Evolutionary conservation across 352 stramenopile genomes (phyloP).

Genomic region (Globisporangium camurandrum): DNA sequence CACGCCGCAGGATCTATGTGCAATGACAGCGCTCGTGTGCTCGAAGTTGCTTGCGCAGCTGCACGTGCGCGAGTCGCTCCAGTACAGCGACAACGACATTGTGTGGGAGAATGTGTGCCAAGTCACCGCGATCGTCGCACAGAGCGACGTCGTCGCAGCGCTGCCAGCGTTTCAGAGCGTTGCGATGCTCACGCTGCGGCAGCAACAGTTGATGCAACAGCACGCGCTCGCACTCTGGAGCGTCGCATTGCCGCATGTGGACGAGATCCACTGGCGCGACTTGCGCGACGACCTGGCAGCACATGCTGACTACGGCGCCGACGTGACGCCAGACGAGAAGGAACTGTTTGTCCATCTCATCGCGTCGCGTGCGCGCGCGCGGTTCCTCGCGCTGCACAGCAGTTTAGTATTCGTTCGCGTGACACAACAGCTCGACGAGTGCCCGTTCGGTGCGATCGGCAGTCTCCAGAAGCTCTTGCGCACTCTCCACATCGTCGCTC

Average conservation of each 20-base stretch:
- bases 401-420: conserved; percentile 22
- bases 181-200: conserved; percentile 24
- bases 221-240: conserved; percentile 61
- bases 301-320: conserved; percentile 40
- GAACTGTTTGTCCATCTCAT: conserved; percentile 56
- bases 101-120: conserved; percentile 79
- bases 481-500: conserved; percentile 22
- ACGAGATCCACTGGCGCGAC: conserved; percentile 54
- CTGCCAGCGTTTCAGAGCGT: conserved; percentile 18
- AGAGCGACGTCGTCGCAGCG: conserved; percentile 20
- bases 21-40: conserved; percentile 29
- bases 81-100: conserved; percentile 24
- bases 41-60: conserved; percentile 32
- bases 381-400: conserved; percentile 38
- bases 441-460: conserved; percentile 13
- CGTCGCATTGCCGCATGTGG: conserved; percentile 41
- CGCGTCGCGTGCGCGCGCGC: conserved; percentile 21
- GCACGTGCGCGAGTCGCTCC: conserved; percentile 12
- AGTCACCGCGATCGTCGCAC: conserved; percentile 51
- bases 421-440: conserved; percentile 23
- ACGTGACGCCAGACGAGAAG: conserved; percentile 40
- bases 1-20: conserved; percentile 34
- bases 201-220: conserved; percentile 29
- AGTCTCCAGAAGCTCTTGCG: conserved; percentile 24
- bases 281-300: conserved; percentile 34